Evolutionary conservation across 208 protist species (phyloP).

Genomic region (Leishmania aethiopica): DNA sequence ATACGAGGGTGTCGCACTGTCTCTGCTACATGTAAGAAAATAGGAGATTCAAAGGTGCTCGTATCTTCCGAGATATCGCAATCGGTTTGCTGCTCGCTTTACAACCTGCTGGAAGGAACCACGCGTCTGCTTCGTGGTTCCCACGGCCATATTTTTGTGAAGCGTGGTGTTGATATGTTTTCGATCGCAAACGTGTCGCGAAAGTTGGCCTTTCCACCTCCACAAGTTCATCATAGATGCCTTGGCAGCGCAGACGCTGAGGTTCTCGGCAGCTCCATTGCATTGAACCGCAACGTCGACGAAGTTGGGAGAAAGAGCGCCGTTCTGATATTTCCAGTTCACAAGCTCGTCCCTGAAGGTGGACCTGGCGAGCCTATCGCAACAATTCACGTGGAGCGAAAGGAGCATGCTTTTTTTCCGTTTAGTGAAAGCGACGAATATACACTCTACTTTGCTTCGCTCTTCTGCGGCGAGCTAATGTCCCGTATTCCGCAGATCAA

Average conservation of each 20-base stretch:
- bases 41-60: constrained; percentile 14
- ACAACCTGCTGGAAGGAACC: constrained; percentile 79
- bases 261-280: constrained; percentile 84
- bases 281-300: constrained; percentile 66
- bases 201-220: constrained; percentile 77
- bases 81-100: constrained; percentile 61
- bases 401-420: constrained; percentile 41
- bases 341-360: constrained; percentile 17
- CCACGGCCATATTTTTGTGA: constrained; percentile 75
- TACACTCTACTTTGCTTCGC: constrained; percentile 55
- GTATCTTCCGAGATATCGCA: constrained; percentile 77
- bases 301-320: constrained; percentile 42
- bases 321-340: constrained; percentile 80
- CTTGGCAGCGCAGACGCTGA: constrained; percentile 73
- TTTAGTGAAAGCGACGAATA: constrained; percentile 72
- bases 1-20: background rate
- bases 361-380: constrained; percentile 31
- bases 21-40: background rate
- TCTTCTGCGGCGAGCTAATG: constrained; percentile 80
- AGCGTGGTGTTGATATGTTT: constrained; percentile 74
- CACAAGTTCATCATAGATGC: constrained; percentile 70
- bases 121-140: constrained; percentile 58
- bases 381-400: constrained; percentile 78
- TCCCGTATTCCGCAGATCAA: constrained; percentile 72
- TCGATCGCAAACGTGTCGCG: constrained; percentile 80